phyloP scores from a whole-genome alignment of 495 filamentous ascomycete species.

The Aspergillus baeticus region DNA sequence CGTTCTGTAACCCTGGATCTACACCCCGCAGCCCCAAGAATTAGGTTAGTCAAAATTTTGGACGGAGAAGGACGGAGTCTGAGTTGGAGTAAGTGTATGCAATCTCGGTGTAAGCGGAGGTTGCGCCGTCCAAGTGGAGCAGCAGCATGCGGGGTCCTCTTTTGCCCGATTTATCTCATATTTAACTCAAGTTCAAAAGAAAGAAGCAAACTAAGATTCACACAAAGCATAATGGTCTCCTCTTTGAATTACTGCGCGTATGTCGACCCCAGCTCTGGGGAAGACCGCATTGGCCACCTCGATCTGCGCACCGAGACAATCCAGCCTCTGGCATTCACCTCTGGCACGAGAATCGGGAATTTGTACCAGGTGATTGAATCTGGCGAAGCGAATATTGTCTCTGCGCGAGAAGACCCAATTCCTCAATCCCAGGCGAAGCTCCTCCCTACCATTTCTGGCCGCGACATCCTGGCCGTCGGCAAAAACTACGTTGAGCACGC shows the following conservation, averaged over 20 bases:
- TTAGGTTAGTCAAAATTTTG: too few species aligned
- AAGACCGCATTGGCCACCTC: slow-evolving; percentile 5
- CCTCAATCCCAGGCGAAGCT: not conserved
- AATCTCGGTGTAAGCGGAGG: too few species aligned
- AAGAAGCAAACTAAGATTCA: not conserved
- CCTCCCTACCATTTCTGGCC: not conserved
- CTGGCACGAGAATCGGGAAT: not conserved
- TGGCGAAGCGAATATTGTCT: not conserved
- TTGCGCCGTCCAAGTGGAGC: not conserved
- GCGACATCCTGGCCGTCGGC: slow-evolving; percentile 2
- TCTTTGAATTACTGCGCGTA: slow-evolving; percentile 6
- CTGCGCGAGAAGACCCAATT: not conserved
- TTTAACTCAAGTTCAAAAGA: not conserved
- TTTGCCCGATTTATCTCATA: not conserved
- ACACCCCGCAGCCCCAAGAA: too few species aligned
- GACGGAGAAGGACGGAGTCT: too few species aligned
- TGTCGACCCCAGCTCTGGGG: not conserved
- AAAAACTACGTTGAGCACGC: slow-evolving; percentile 5
- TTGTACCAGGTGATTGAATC: slow-evolving; percentile 4
- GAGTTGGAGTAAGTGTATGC: too few species aligned
- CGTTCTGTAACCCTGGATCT: too few species aligned
- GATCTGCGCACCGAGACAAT: not conserved
- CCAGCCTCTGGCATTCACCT: not conserved
- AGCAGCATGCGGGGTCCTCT: not conserved
- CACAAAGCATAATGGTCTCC: not conserved